phyloP scores from a whole-genome alignment of 768 basidiomycete species.

The Tulasnella sp. region DNA sequence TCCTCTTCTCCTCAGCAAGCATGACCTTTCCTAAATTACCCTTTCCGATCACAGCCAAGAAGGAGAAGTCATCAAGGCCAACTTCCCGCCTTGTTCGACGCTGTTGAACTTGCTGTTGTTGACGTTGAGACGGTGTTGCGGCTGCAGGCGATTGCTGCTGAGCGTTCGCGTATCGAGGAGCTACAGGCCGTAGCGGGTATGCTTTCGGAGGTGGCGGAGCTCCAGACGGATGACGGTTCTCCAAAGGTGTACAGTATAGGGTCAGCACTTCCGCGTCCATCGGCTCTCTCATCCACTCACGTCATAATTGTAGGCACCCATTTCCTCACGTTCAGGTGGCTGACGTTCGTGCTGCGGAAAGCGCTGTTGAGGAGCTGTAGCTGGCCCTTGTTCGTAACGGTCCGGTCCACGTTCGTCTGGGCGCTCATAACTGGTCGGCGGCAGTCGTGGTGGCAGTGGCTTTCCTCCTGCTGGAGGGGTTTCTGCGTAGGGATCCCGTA shows the following conservation, averaged over 20 bases:
- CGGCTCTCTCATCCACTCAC: background rate
- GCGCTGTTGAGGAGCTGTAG: background rate
- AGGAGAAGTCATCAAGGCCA: constrained; percentile 97
- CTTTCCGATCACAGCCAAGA: constrained; percentile 95
- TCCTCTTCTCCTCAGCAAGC: constrained; percentile 97
- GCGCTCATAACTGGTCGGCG: constrained; percentile 12
- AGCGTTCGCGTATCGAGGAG: constrained; percentile 29
- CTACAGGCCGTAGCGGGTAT: constrained; percentile 33
- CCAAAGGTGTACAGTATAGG: background rate
- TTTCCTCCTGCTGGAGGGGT: constrained; percentile 23
- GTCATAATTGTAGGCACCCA: constrained; percentile 12
- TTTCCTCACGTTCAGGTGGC: background rate
- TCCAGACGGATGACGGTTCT: constrained; percentile 21
- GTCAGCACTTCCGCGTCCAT: background rate
- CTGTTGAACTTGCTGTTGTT: constrained; percentile 37
- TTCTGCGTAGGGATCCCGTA: constrained; percentile 30
- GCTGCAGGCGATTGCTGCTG: constrained; percentile 22
- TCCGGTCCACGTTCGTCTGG: background rate
- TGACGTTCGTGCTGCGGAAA: constrained; percentile 18
- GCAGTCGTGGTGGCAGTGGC: background rate
- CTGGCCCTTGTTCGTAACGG: background rate
- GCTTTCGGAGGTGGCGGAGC: constrained; percentile 28
- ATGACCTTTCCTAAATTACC: constrained; percentile 99
- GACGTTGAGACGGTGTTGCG: constrained; percentile 32
- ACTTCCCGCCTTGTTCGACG: constrained; percentile 62